Evolutionary conservation across 2,329 filamentous ascomycete genomes (phyloP), one percentile per base, ranked within the genome.

Genomic region (Immersiporthe knoxdaviesiana): DNA sequence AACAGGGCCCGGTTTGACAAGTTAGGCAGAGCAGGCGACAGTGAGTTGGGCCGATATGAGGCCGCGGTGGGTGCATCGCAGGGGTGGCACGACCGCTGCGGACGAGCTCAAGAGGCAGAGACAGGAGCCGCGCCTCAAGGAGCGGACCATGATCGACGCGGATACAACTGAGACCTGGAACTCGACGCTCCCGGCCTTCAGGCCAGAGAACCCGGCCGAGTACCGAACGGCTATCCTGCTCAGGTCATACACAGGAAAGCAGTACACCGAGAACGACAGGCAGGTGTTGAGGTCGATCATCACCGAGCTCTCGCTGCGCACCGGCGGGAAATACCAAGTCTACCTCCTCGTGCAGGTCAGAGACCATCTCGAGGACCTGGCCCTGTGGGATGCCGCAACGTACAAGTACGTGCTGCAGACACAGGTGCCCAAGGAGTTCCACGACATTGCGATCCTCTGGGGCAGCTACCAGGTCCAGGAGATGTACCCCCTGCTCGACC

Each of bases 271-370:
- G 54, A 92, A 95, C 75, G 92, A 95, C 76, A 88, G 92, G 75
- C 89, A 94, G 77, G 90, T 90, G 66, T 88, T 97, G 54, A 90
- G 94, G 37, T 88, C 93, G 47, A 86, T 97, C 76, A 88, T 97
- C 73, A 90, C 88, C 70, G 94, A 97, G 78, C 83, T 96, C 37
- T 87, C 87, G 7, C 83, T 97, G 68, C 89, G 90, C 70, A 91
- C 91, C 21, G 92, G 93, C 24, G 92, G 92, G 47, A 89, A 94
- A 79, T 97, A 94, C 75, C 88, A 94, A 74, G 89, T 96, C 1
- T 92, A 92, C 75, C 82, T 97, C 39, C 84, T 97, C 35, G 87
- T 97, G 18, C 92, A 97, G 72, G 90, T 94, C 79, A 93, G 92
- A 77, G 88, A 91, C 58, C 47, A 70, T 6, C 60, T 71, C 67